phyloP scores from a whole-genome alignment of 2,329 filamentous ascomycete genomes.

The Cordyceps fumosorosea region DNA sequence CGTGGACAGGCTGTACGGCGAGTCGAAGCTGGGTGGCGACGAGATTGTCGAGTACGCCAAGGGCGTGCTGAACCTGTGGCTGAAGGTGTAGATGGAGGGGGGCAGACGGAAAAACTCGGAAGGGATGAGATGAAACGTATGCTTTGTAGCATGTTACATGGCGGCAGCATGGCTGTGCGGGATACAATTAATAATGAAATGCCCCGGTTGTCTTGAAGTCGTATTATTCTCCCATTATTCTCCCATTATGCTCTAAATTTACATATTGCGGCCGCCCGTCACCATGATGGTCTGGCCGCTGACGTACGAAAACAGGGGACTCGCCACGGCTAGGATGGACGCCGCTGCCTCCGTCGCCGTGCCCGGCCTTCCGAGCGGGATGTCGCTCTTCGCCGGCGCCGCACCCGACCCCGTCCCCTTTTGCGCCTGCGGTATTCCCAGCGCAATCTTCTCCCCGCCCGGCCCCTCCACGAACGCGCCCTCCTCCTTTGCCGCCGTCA shows the following conservation, averaged over 20 bases:
- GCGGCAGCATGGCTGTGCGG: background rate
- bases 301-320: conserved; percentile 78
- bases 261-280: conserved; percentile 67
- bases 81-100: conserved; percentile 54
- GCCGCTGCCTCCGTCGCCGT: conserved; percentile 75
- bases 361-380: conserved; percentile 70
- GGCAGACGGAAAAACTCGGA: background rate
- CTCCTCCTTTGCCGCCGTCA: conserved; percentile 79
- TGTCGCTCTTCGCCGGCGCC: conserved; percentile 54
- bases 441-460: conserved; percentile 65
- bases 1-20: conserved; percentile 90
- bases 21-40: conserved; percentile 87
- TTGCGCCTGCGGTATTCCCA: conserved; percentile 66
- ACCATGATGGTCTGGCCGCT: conserved; percentile 82
- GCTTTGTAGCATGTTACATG: background rate
- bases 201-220: background rate
- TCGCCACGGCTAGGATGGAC: conserved; percentile 69
- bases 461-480: conserved; percentile 73
- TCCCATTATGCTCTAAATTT: background rate
- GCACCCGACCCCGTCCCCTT: conserved; percentile 33
- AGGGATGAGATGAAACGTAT: background rate
- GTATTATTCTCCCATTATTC: background rate
- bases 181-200: conserved; percentile 9
- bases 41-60: conserved; percentile 97
- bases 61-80: conserved; percentile 70